Conservation (phyloP, 2,329 filamentous ascomycete species). For the Stachybotrys echinatus region DNA sequence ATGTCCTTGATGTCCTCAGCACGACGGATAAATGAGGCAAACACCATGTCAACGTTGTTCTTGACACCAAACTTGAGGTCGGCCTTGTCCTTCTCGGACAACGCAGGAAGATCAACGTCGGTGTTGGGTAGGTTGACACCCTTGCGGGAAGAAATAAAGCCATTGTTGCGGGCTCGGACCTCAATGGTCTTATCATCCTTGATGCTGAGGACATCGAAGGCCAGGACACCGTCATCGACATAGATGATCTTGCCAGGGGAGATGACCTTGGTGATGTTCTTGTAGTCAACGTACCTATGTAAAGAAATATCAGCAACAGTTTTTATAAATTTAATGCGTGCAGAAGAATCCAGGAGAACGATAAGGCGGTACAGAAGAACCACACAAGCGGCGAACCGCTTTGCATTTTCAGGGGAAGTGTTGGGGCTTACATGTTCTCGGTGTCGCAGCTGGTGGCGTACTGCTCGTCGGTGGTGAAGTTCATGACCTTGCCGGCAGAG, state of each 20-base stretch:
- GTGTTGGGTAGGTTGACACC: conserved; percentile 99
- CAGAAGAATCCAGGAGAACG: too few species aligned
- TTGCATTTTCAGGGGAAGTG: too few species aligned
- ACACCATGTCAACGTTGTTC: conserved; percentile 99
- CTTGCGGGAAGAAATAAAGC: conserved; percentile 98
- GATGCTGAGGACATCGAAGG: conserved; percentile 87
- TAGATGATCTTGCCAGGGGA: conserved; percentile 87
- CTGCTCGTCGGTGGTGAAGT: conserved; percentile 94
- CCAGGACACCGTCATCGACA: conserved; percentile 96
- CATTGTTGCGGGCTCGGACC: conserved; percentile 89
- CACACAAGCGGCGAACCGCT: too few species aligned
- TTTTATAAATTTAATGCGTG: too few species aligned
- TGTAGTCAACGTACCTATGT: conserved; percentile 92
- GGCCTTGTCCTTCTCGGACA: conserved; percentile 96
- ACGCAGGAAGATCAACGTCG: conserved; percentile 92
- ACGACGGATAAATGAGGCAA: conserved; percentile 95
- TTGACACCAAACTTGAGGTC: conserved; percentile 95
- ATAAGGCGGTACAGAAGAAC: too few species aligned
- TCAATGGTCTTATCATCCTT: conserved; percentile 85
- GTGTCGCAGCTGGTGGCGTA: conserved; percentile 81
- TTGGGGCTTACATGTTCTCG: conserved; percentile 75
- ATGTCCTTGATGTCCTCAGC: conserved; percentile 91
- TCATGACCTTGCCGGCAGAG: conserved; percentile 75
- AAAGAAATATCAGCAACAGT: too few species aligned
- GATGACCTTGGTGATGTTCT: conserved; percentile 99